Conservation (phyloP, 192 early-diverging fungal genomes). For the Coemansia sp. region DNA sequence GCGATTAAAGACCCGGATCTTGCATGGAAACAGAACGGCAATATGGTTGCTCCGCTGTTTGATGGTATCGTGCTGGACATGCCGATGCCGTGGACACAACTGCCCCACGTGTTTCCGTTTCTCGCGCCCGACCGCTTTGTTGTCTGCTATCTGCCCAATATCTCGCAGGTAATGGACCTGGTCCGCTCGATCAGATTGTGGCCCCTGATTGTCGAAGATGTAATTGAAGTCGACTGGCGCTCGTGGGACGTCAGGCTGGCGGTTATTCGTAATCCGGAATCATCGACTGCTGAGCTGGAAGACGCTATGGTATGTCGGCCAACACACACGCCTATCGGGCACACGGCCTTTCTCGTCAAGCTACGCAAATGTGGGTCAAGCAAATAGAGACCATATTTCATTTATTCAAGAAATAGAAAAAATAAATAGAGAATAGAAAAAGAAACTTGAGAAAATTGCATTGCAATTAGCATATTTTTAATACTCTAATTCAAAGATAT, state of each 20-base stretch:
- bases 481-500: too few relatives aligned
- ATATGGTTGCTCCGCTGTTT: constrained; percentile 9
- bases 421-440: too few relatives aligned
- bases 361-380: constrained; percentile 31
- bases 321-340: constrained; percentile 49
- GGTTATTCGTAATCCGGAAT: constrained; percentile 17
- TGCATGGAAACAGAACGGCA: not conserved
- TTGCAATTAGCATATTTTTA: too few relatives aligned
- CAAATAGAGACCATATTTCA: too few relatives aligned
- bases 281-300: not conserved
- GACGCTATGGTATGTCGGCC: constrained; percentile 54
- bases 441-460: too few relatives aligned
- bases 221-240: constrained; percentile 45
- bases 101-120: constrained; percentile 16
- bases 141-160: constrained; percentile 45
- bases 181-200: constrained; percentile 10
- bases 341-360: constrained; percentile 58
- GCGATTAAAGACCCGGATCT: not conserved
- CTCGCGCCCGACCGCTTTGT: constrained; percentile 31
- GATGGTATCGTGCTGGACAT: constrained; percentile 41
- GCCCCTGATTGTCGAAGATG: constrained; percentile 41
- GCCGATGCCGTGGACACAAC: constrained; percentile 45
- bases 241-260: constrained; percentile 38
- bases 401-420: too few relatives aligned
- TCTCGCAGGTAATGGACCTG: constrained; percentile 48